Conservation (phyloP, 2,329 filamentous ascomycete genomes). For the Emmonsiellopsis sp. region DNA sequence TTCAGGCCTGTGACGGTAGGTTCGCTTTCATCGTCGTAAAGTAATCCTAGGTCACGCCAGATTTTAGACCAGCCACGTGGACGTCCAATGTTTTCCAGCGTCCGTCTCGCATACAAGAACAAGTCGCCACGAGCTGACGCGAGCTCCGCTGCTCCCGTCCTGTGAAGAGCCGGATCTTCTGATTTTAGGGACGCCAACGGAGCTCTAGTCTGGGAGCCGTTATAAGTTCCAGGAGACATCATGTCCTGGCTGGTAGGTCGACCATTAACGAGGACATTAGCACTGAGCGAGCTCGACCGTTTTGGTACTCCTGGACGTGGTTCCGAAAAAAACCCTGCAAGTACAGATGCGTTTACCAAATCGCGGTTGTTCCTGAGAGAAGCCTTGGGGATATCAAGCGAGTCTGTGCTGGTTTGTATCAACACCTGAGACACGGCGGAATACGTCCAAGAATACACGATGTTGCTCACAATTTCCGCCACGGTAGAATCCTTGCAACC, state of each 20-base stretch:
- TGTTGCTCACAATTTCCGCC: conserved; percentile 31
- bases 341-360: conserved; percentile 13
- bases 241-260: conserved; percentile 23
- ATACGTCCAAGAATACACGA: conserved; percentile 40
- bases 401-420: conserved; percentile 28
- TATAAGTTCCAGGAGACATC: conserved; percentile 18
- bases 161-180: conserved; percentile 33
- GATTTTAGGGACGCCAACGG: conserved; percentile 32
- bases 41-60: conserved; percentile 52
- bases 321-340: conserved; percentile 14
- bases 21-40: conserved; percentile 24
- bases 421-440: conserved; percentile 35
- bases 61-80: conserved; percentile 66
- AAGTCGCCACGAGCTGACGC: conserved; percentile 76
- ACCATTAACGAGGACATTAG: neutral
- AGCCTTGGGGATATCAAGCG: conserved; percentile 27
- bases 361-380: conserved; percentile 23
- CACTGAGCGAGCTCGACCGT: conserved; percentile 23
- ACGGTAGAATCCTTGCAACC: conserved; percentile 19
- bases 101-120: conserved; percentile 66
- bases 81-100: conserved; percentile 65
- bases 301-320: conserved; percentile 23
- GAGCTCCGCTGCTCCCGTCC: conserved; percentile 65
- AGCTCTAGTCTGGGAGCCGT: conserved; percentile 28
- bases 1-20: conserved; percentile 21